Evolutionary conservation across 768 basidiomycete species (phyloP).

Genomic region (Lyophyllum decastes): DNA sequence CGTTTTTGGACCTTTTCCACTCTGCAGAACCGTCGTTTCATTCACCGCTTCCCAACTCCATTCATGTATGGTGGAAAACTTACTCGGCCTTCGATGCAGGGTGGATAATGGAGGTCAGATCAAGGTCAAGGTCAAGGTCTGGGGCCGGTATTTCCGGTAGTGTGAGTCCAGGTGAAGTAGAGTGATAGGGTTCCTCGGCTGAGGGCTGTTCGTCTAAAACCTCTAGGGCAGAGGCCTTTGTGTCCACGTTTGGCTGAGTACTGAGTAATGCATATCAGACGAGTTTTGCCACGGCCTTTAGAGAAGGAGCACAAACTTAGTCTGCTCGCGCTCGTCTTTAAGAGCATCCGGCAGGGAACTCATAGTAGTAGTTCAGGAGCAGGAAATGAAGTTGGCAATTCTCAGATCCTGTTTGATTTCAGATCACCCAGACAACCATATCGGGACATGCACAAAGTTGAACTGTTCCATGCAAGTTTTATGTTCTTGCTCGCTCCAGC

Average conservation of each 20-base stretch:
- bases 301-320: constrained; percentile 33
- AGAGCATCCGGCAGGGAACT: constrained; percentile 20
- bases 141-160: constrained; percentile 54
- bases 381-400: constrained; percentile 29
- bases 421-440: constrained; percentile 38
- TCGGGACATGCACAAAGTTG: neutral
- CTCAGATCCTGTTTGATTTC: constrained; percentile 28
- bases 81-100: constrained; percentile 41
- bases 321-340: constrained; percentile 23
- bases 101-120: constrained; percentile 46
- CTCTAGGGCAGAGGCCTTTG: neutral
- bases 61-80: constrained; percentile 32
- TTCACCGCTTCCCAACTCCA: constrained; percentile 16
- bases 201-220: neutral
- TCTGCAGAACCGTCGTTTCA: constrained; percentile 30
- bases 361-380: constrained; percentile 33
- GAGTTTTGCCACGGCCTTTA: constrained; percentile 17
- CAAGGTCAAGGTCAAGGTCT: constrained; percentile 45
- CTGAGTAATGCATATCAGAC: constrained; percentile 34
- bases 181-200: constrained; percentile 3
- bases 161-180: constrained; percentile 11
- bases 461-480: neutral
- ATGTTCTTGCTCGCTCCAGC: neutral
- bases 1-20: constrained; percentile 63
- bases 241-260: constrained; percentile 2